These are phyloP conservation scores for Seiridium unicorne DNA, from an alignment of 2,329 filamentous ascomycete genomes.

Conservation along the genomic window DNA sequence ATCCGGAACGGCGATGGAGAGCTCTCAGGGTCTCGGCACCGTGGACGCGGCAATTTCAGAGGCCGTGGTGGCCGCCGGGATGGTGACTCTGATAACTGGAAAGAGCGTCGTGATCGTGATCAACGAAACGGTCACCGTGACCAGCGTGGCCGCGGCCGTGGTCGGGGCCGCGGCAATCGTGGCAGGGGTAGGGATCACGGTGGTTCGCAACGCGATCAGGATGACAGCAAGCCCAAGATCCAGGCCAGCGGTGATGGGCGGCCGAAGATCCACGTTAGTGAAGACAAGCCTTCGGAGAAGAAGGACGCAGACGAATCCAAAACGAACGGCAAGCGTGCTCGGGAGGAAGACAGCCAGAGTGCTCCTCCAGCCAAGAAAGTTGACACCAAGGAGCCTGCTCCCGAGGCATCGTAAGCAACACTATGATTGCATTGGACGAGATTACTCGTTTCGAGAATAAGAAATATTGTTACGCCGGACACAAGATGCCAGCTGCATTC, in stretches of 20 bases:
- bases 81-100: slow-evolving; percentile 59
- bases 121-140: slow-evolving; percentile 58
- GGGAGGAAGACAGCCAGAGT: slow-evolving; percentile 43
- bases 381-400: slow-evolving; percentile 45
- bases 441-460: neutral
- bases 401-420: slow-evolving; percentile 17
- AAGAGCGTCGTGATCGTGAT: slow-evolving; percentile 61
- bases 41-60: slow-evolving; percentile 21
- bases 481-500: too few relatives aligned
- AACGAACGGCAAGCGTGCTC: slow-evolving; percentile 51
- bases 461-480: neutral
- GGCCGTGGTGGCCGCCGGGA: slow-evolving; percentile 38
- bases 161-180: slow-evolving; percentile 29
- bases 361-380: slow-evolving; percentile 61
- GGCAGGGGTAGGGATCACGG: slow-evolving; percentile 41
- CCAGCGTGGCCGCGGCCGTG: slow-evolving; percentile 40
- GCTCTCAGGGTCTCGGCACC: slow-evolving; percentile 44
- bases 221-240: slow-evolving; percentile 14
- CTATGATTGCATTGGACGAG: neutral
- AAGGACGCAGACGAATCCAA: slow-evolving; percentile 2
- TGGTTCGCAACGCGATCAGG: slow-evolving; percentile 32
- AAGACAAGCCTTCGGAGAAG: slow-evolving; percentile 25
- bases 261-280: slow-evolving; percentile 45
- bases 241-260: slow-evolving; percentile 31
- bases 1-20: slow-evolving; percentile 70